Base-by-base conservation (phyloP, 2,329 filamentous ascomycete species). In the Pseudogymnoascus sp. region DNA sequence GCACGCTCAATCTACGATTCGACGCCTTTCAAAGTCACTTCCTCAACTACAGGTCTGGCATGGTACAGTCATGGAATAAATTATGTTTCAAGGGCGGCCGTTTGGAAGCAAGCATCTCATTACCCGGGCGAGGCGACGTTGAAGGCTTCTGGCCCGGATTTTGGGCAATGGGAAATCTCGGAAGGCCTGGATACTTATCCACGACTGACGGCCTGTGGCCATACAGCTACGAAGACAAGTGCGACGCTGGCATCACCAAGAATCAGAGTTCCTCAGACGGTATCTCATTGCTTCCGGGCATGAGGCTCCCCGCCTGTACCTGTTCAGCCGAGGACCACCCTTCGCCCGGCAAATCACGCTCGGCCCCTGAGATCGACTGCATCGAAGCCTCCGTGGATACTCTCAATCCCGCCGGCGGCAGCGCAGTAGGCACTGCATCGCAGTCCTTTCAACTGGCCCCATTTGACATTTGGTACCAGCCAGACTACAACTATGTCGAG, bases 121-220 rank as follows among this genome's bases (percentile, higher is more conserved):
- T 90, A 5, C 88, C 88, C 12, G 88, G 87, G 14, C 75, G 79
- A 56, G 88, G 87, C 53, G 85, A 89, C 66, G 81, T 84, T 12
- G 80, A 84, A 62, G 88, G 88, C 63, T 88, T 90, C 74, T 90
- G 88, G 88, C 88, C 88, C 43, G 88, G 88, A 74, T 88, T 89
- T 74, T 90, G 88, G 88, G 80, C 86, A 0, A 89, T 90, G 85
- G 88, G 88, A 4, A 90, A 90, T 70, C 79, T 90, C 22, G 88
- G 84, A 38, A 81, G 88, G 66, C 85, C 88, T 26, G 88, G 88
- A 11, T 89, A 89, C 73, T 80, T 84, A 33, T 83, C 86, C 8
- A 89, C 87, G 1, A 90, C 87, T 0, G 87, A 90, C 66, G 88
- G 88, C 4, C 79, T 89, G 73, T 90, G 88, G 88, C 88, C 88